Percentiles rank a stretch among this genome's conserved stretches.
Evolutionary conservation across 2,329 filamentous ascomycete species (phyloP).

Genomic region (Xylaria sp.): DNA sequence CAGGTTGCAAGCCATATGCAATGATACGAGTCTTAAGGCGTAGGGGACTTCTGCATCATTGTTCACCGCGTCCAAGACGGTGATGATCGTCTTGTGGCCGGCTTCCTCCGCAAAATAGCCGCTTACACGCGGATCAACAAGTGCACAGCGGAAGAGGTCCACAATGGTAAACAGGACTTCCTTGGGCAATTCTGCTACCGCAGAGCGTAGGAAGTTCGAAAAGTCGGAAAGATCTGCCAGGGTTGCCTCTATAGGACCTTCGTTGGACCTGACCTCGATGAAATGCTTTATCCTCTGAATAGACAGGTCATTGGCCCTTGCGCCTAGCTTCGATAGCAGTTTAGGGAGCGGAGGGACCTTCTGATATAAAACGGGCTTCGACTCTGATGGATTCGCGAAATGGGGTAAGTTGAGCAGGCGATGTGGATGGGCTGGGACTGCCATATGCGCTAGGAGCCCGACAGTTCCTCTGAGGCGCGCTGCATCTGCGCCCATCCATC

Average conservation of each 20-base stretch:
- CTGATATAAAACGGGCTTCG: slow-evolving; percentile 70
- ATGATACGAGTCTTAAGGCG: slow-evolving; percentile 76
- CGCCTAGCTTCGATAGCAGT: slow-evolving; percentile 76
- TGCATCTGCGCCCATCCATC: slow-evolving; percentile 79
- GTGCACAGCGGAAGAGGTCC: slow-evolving; percentile 79
- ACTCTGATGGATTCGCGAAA: slow-evolving; percentile 61
- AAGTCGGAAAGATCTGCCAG: slow-evolving; percentile 73
- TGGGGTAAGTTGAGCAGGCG: slow-evolving; percentile 69
- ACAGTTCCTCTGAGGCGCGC: slow-evolving; percentile 71
- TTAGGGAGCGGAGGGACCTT: slow-evolving; percentile 85
- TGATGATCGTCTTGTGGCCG: slow-evolving; percentile 62
- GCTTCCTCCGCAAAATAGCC: slow-evolving; percentile 81
- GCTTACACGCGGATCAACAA: slow-evolving; percentile 77
- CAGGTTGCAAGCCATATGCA: slow-evolving; percentile 84
- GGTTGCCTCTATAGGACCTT: slow-evolving; percentile 65
- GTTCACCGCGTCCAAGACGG: slow-evolving; percentile 64
- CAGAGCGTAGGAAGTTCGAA: slow-evolving; percentile 60
- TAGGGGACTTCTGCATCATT: slow-evolving; percentile 68
- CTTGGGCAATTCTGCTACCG: slow-evolving; percentile 57
- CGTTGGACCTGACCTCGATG: slow-evolving; percentile 62
- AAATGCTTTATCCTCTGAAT: slow-evolving; percentile 71
- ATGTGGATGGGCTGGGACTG: slow-evolving; percentile 76
- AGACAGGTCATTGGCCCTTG: slow-evolving; percentile 54
- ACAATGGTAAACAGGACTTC: slow-evolving; percentile 77
- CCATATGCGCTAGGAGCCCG: slow-evolving; percentile 73